These are phyloP conservation scores for Xylaria scruposa DNA, from an alignment of 495 filamentous ascomycete species.

Conservation along the genomic window DNA sequence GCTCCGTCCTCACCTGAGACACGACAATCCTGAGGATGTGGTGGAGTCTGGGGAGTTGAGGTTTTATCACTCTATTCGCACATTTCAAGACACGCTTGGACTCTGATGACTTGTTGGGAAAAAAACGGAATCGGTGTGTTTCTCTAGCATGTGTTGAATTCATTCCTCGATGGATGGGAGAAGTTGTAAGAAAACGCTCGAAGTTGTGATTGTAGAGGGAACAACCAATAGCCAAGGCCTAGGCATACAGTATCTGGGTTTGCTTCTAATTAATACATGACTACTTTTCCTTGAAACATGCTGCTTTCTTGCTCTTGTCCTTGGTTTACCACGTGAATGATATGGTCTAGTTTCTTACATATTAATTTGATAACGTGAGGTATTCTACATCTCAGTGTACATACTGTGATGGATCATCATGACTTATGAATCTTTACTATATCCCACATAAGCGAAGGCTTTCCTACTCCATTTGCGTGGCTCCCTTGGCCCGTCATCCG, in stretches of 20 bases:
- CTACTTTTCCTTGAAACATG: constrained; percentile 3
- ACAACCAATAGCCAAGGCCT: constrained; percentile 14
- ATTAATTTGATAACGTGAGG: not conserved
- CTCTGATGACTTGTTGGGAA: constrained; percentile 10
- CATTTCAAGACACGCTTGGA: not conserved
- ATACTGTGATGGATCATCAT: not conserved
- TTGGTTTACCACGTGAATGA: no score
- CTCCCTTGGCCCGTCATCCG: not conserved
- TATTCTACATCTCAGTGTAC: no score
- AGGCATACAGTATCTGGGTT: constrained; percentile 19
- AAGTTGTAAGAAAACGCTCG: not conserved
- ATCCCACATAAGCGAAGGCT: no score
- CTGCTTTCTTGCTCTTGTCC: no score
- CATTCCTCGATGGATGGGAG: not conserved
- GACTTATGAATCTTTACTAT: not conserved
- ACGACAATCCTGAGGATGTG: not conserved
- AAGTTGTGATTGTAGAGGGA: constrained; percentile 10
- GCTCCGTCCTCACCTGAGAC: not conserved
- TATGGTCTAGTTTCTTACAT: not conserved
- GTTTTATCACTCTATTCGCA: constrained; percentile 4
- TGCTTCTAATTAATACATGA: constrained; percentile 27
- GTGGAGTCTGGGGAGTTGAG: constrained; percentile 5
- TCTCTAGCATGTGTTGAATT: constrained; percentile 8
- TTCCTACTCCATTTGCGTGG: not conserved
- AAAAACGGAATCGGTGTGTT: not conserved